Evolutionary conservation across 2,329 filamentous ascomycete genomes (phyloP).

Genomic region (Raffaelea albimanens): DNA sequence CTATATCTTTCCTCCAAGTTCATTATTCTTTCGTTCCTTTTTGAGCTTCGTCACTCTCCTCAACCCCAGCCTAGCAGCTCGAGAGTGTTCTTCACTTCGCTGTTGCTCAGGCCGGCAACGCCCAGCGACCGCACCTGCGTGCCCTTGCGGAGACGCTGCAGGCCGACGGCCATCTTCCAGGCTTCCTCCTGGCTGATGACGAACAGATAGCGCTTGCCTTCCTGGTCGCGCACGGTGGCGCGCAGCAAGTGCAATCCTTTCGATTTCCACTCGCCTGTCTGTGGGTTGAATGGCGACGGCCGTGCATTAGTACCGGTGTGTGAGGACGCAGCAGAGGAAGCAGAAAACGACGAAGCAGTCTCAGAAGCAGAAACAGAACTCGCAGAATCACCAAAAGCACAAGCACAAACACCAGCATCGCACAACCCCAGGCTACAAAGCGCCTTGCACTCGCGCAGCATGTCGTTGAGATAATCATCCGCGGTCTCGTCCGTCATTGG

Average conservation of each 20-base stretch:
- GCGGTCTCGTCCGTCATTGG: slow-evolving; percentile 54
- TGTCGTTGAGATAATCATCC: slow-evolving; percentile 52
- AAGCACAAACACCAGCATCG: slow-evolving; percentile 26
- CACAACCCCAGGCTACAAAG: slow-evolving; percentile 48
- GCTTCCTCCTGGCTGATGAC: slow-evolving; percentile 54
- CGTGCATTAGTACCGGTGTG: slow-evolving; percentile 28
- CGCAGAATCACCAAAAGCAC: slow-evolving; percentile 16
- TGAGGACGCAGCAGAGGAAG: slow-evolving; percentile 13
- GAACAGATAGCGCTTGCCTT: slow-evolving; percentile 57
- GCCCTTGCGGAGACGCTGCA: slow-evolving; percentile 51
- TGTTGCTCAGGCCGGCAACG: slow-evolving; percentile 43
- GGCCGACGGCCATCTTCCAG: slow-evolving; percentile 56
- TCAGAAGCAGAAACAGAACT: slow-evolving; percentile 9
- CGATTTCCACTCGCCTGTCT: slow-evolving; percentile 43
- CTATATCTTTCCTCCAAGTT: background rate
- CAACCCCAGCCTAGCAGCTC: slow-evolving; percentile 48
- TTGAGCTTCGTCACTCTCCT: background rate
- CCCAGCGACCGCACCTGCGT: slow-evolving; percentile 51
- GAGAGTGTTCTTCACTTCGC: slow-evolving; percentile 45
- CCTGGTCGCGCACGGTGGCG: slow-evolving; percentile 55
- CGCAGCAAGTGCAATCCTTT: slow-evolving; percentile 53
- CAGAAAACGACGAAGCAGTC: slow-evolving; percentile 5
- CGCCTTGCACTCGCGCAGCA: slow-evolving; percentile 56
- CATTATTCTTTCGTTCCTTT: background rate
- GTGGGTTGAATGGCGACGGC: slow-evolving; percentile 15